A percentile compares a stretch with the other conserved stretches of the same genome.
Conservation (phyloP, 2,329 filamentous ascomycete genomes). For the Colletotrichum eleusines region DNA sequence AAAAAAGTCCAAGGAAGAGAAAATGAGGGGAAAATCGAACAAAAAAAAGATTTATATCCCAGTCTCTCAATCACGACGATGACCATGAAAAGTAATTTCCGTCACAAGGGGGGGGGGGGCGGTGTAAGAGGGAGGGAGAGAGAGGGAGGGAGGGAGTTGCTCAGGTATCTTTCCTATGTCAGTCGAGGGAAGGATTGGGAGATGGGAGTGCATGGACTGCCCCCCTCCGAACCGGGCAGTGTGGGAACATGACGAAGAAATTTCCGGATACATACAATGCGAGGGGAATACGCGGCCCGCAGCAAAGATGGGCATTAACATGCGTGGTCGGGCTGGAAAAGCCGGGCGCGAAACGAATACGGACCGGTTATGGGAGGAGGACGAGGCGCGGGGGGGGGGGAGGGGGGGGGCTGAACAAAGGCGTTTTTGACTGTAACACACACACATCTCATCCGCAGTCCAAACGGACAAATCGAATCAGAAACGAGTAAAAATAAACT, state of each 20-base stretch:
- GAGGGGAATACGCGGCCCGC: not conserved
- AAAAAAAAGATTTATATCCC: not conserved
- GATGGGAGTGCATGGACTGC: not conserved
- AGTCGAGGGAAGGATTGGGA: not conserved
- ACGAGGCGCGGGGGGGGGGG: too few relatives aligned
- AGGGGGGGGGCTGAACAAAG: conserved; percentile 2
- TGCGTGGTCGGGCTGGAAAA: not conserved
- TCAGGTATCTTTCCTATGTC: conserved; percentile 26
- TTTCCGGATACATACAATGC: not conserved
- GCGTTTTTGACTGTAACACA: too few relatives aligned
- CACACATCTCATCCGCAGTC: conserved; percentile 31
- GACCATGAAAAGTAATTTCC: conserved; percentile 13
- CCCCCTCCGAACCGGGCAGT: not conserved
- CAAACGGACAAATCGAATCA: not conserved
- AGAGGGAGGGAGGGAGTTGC: conserved; percentile 14
- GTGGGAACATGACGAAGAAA: not conserved
- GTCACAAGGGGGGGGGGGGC: conserved; percentile 11
- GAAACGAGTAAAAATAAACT: not conserved
- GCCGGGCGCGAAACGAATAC: not conserved
- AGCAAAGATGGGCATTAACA: not conserved
- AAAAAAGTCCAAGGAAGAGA: not conserved
- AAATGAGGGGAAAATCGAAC: conserved; percentile 1
- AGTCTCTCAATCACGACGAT: not conserved
- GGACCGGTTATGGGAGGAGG: not conserved
- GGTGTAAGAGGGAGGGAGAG: conserved; percentile 28